Conservation (phyloP, 2,329 filamentous ascomycete genomes). For the Aspergillus fructus region DNA sequence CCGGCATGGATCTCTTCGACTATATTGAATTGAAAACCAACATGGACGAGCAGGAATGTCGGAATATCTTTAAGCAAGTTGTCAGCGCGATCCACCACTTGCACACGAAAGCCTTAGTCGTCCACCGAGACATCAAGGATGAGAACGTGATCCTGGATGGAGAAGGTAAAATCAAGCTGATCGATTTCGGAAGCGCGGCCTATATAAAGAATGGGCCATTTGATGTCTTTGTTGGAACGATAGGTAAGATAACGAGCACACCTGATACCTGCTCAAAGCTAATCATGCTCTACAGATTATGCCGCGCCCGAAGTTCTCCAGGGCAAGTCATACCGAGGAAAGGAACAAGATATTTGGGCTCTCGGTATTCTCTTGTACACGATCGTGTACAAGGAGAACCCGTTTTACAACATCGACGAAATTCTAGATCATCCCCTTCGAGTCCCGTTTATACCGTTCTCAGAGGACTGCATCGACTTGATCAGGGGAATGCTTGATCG, state of each 20-base stretch:
- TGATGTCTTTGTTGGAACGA: conserved; percentile 97
- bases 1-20: conserved; percentile 98
- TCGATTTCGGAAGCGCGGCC: conserved; percentile 95
- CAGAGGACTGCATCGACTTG: conserved; percentile 88
- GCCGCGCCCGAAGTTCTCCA: conserved; percentile 96
- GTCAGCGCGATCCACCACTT: conserved; percentile 86
- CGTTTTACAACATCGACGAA: conserved; percentile 98
- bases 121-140: conserved; percentile 98
- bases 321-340: conserved; percentile 86
- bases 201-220: conserved; percentile 99
- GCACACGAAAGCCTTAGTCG: conserved; percentile 84
- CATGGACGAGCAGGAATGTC: conserved; percentile 93
- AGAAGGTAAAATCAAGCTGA: conserved; percentile 92
- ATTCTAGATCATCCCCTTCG: conserved; percentile 96
- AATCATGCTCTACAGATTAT: conserved; percentile 67
- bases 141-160: conserved; percentile 97
- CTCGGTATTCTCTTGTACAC: conserved; percentile 96
- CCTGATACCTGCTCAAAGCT: neutral
- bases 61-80: conserved; percentile 93
- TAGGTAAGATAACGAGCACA: conserved; percentile 64
- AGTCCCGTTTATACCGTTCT: conserved; percentile 66
- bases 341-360: conserved; percentile 98
- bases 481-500: conserved; percentile 90
- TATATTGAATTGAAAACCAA: conserved; percentile 95
- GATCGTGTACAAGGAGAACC: conserved; percentile 99